phyloP scores from a whole-genome alignment of 257 asterid genomes.

The Coffea canephora region DNA sequence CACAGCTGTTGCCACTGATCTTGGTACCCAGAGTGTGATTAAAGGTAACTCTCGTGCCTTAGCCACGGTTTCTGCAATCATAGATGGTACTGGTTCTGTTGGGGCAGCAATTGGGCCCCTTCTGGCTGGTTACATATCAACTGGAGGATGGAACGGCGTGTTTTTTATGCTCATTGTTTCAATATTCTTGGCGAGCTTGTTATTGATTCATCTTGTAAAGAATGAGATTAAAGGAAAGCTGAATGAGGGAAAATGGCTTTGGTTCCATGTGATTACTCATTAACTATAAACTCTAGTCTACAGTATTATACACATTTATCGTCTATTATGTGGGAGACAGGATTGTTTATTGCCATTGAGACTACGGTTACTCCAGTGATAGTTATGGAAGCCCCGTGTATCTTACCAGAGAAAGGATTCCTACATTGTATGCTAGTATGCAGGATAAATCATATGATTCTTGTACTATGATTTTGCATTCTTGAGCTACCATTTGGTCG shows the following conservation, averaged over 20 bases:
- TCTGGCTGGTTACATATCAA: slow-evolving; percentile 88
- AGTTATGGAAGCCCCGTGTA: too few relatives aligned
- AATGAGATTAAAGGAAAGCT: slow-evolving; percentile 59
- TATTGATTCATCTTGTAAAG: slow-evolving; percentile 59
- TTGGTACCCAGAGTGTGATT: slow-evolving; percentile 64
- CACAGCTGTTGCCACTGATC: slow-evolving; percentile 96
- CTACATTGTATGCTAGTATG: not conserved
- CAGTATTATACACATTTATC: not conserved
- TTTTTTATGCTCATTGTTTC: slow-evolving; percentile 76
- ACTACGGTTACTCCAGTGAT: not conserved
- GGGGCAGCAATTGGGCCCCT: slow-evolving; percentile 97
- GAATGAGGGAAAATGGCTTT: slow-evolving; percentile 75
- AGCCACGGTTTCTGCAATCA: slow-evolving; percentile 91
- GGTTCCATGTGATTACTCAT: slow-evolving; percentile 32
- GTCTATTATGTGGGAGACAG: not conserved
- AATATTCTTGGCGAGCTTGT: slow-evolving; percentile 42
- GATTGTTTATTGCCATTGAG: not conserved
- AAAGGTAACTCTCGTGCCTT: slow-evolving; percentile 75
- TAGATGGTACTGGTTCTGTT: slow-evolving; percentile 94
- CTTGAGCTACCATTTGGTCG: not conserved
- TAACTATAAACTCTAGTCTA: not conserved
- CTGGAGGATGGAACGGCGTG: slow-evolving; percentile 91
- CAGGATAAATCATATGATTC: not conserved
- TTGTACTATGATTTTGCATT: not conserved
- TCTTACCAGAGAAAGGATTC: not conserved